Percentiles rank a stretch among this genome's conserved stretches.
Conservation (phyloP, 2,329 filamentous ascomycete genomes). For the Plenodomus lindquistii region DNA sequence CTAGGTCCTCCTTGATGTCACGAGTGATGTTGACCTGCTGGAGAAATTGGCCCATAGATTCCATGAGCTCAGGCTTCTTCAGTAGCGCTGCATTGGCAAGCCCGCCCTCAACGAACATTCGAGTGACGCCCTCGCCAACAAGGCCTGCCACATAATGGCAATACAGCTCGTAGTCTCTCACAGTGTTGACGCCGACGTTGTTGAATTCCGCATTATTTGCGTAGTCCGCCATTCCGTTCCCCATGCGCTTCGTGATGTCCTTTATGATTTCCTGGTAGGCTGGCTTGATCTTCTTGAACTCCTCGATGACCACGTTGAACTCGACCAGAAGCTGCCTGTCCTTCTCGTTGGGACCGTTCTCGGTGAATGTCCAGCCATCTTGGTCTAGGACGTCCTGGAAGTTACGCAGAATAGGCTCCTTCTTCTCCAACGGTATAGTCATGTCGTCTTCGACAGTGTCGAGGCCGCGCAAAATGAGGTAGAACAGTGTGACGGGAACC, state of each 20-base stretch:
- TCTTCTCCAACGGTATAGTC: constrained; percentile 78
- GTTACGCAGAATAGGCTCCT: constrained; percentile 81
- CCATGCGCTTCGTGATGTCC: constrained; percentile 94
- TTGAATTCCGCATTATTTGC: constrained; percentile 81
- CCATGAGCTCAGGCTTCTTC: constrained; percentile 77
- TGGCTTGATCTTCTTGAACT: constrained; percentile 86
- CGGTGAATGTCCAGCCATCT: constrained; percentile 88
- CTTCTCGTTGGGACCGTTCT: constrained; percentile 89
- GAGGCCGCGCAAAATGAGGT: constrained; percentile 85
- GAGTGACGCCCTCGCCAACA: constrained; percentile 92
- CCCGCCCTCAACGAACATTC: constrained; percentile 83
- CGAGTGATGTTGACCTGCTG: constrained; percentile 99
- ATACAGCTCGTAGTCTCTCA: constrained; percentile 92
- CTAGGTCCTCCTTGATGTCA: constrained; percentile 86
- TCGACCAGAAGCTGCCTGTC: constrained; percentile 89
- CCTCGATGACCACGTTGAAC: constrained; percentile 82
- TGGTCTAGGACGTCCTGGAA: constrained; percentile 79
- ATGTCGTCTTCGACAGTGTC: constrained; percentile 99
- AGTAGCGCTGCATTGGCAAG: constrained; percentile 85
- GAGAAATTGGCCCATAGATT: constrained; percentile 96
- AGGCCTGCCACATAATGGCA: constrained; percentile 98
- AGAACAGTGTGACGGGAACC: constrained; percentile 87
- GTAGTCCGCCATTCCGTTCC: constrained; percentile 98
- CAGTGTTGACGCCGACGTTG: constrained; percentile 75
- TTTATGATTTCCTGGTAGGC: constrained; percentile 84